phyloP scores from a whole-genome alignment of 176 grass and related monocot genomes.

The Puya raimondii region DNA sequence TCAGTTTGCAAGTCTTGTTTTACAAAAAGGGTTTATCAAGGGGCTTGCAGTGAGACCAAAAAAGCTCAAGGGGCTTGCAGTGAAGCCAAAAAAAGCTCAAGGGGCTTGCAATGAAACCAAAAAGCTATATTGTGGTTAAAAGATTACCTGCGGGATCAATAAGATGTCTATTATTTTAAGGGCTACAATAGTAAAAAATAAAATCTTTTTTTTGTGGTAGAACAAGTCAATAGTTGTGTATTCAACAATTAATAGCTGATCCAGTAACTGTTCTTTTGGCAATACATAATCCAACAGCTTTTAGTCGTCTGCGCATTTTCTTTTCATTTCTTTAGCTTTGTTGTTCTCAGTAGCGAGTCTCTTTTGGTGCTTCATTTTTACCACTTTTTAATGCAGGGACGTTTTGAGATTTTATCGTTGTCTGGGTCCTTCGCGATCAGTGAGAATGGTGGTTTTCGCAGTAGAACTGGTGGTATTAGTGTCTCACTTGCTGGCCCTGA shows the following conservation, averaged over 20 bases:
- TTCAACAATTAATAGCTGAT: background rate
- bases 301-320: background rate
- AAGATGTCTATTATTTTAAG: background rate
- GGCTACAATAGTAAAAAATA: background rate
- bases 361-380: background rate
- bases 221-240: background rate
- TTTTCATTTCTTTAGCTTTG: background rate
- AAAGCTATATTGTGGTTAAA: background rate
- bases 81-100: background rate
- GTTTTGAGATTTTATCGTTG: conserved; percentile 85
- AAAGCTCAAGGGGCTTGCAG: background rate
- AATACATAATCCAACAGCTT: background rate
- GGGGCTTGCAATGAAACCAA: background rate
- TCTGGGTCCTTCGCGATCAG: conserved; percentile 78
- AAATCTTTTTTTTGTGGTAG: background rate
- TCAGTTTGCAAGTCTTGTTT: background rate
- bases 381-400: conserved; percentile 35
- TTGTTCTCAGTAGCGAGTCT: too few relatives aligned
- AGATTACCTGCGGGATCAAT: background rate
- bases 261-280: background rate
- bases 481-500: conserved; percentile 85
- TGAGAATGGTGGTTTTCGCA: conserved; percentile 46
- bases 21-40: background rate
- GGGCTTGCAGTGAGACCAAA: background rate
- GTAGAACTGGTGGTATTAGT: conserved; percentile 78